Conservation (phyloP, 176 grass and related monocot species). For the Puya raimondii region DNA sequence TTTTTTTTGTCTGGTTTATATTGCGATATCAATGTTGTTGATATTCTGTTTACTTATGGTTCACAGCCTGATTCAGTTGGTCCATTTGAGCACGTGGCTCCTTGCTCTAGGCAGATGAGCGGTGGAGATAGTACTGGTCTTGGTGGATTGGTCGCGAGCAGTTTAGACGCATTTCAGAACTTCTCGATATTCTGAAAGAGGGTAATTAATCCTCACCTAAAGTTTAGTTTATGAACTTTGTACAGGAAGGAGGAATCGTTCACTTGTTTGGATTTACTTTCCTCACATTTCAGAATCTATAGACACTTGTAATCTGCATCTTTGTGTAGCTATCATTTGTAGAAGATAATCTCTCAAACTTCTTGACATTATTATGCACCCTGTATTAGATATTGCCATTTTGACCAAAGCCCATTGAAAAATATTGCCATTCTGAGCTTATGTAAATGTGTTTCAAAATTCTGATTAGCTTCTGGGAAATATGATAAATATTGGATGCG, state of each 20-base stretch:
- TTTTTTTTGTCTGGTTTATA: conserved; percentile 3
- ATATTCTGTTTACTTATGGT: conserved; percentile 4
- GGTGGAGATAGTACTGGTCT: conserved; percentile 48
- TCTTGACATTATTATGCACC: too few relatives aligned
- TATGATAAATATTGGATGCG: too few relatives aligned
- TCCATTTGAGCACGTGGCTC: conserved; percentile 21
- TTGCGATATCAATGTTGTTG: conserved; percentile 3
- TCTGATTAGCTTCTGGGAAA: too few relatives aligned
- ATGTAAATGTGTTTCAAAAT: too few relatives aligned
- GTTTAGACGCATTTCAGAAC: conserved; percentile 77
- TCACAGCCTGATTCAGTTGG: conserved; percentile 26
- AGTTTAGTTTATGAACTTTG: background rate
- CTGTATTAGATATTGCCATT: too few relatives aligned
- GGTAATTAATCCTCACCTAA: background rate
- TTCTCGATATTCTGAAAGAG: conserved; percentile 54
- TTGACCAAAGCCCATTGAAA: too few relatives aligned
- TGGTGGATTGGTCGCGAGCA: conserved; percentile 40
- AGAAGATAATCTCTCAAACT: too few relatives aligned
- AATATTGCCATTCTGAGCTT: too few relatives aligned
- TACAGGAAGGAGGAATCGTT: background rate
- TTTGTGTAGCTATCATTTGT: too few relatives aligned
- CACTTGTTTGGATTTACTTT: too few relatives aligned
- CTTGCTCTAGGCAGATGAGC: conserved; percentile 48
- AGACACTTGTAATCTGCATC: too few relatives aligned
- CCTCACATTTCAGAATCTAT: too few relatives aligned